Percentiles rank a stretch among this genome's conserved stretches.
phyloP scores from a whole-genome alignment of 371 early-diverging fungal species.

The Racocetra persica region DNA sequence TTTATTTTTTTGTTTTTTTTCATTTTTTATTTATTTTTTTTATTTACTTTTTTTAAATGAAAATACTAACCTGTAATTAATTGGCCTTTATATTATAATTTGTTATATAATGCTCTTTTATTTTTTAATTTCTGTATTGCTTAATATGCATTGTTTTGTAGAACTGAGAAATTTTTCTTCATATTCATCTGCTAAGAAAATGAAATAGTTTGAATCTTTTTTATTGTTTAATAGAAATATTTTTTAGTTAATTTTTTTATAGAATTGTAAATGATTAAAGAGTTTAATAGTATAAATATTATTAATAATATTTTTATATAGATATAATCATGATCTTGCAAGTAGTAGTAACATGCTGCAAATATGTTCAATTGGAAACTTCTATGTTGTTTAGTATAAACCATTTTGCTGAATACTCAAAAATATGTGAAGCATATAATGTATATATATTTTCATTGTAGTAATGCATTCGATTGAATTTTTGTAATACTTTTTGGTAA shows the following conservation, averaged over 20 bases:
- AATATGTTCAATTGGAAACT: conserved; percentile 7
- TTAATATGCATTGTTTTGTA: neutral
- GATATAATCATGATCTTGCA: neutral
- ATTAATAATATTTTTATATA: conserved; percentile 19
- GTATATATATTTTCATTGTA: conserved; percentile 5
- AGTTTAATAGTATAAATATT: conserved; percentile 1
- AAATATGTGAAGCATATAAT: neutral
- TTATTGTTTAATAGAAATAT: neutral
- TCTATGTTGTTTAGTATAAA: neutral
- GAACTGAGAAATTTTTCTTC: neutral
- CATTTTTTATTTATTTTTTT: no score
- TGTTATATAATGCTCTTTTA: conserved; percentile 6
- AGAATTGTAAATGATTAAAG: conserved; percentile 25
- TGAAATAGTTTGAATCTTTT: neutral
- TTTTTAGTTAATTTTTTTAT: neutral
- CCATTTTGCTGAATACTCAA: conserved; percentile 18
- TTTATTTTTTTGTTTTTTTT: no score
- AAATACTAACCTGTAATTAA: neutral
- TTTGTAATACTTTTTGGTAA: neutral
- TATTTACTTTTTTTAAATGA: no score
- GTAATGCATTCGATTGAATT: neutral
- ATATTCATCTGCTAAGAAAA: neutral
- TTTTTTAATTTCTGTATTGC: neutral
- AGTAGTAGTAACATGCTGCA: conserved; percentile 4
- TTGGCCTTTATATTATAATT: neutral